Percentiles rank a stretch among this genome's conserved stretches.
Evolutionary conservation across 176 grass and related monocot genomes (phyloP).

Genomic region (Eremochloa ophiuroides): DNA sequence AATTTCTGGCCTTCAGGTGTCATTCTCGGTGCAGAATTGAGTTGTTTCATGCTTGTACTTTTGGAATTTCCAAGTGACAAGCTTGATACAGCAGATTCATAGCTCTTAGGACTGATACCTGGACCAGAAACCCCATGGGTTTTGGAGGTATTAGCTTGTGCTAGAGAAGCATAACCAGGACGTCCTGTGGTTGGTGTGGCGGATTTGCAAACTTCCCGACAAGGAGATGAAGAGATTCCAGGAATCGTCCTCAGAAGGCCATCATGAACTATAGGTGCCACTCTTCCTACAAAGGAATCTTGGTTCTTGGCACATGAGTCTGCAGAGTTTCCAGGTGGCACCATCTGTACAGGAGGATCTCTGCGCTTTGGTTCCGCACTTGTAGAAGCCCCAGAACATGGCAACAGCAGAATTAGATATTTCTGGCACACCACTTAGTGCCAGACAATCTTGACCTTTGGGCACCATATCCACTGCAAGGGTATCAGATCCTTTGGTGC

Average conservation of each 20-base stretch:
- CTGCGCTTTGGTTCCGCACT: slow-evolving; percentile 7
- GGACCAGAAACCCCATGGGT: background rate
- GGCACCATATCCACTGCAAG: background rate
- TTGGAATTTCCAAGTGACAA: slow-evolving; percentile 37
- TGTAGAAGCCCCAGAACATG: background rate
- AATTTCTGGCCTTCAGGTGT: slow-evolving; percentile 29
- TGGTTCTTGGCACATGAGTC: slow-evolving; percentile 12
- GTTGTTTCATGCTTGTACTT: background rate
- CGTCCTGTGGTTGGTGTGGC: background rate
- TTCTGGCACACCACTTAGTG: slow-evolving; percentile 16
- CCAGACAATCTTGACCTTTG: slow-evolving; percentile 6
- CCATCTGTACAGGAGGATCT: slow-evolving; percentile 15
- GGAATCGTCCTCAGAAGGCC: slow-evolving; percentile 27
- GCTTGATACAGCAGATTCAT: slow-evolving; percentile 28
- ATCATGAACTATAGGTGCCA: slow-evolving; percentile 30
- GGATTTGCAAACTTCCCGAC: slow-evolving; percentile 18
- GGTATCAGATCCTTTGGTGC: slow-evolving; percentile 25
- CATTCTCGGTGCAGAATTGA: slow-evolving; percentile 10
- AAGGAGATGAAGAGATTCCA: slow-evolving; percentile 32
- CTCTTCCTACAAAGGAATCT: slow-evolving; percentile 26
- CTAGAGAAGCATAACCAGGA: slow-evolving; percentile 13
- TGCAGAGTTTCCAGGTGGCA: slow-evolving; percentile 18
- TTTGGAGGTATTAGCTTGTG: slow-evolving; percentile 19
- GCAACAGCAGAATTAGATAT: slow-evolving; percentile 14
- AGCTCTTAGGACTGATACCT: background rate